Evolutionary conservation across 2,329 filamentous ascomycete species (phyloP).

Genomic region (Penicillium fuscoglaucum): DNA sequence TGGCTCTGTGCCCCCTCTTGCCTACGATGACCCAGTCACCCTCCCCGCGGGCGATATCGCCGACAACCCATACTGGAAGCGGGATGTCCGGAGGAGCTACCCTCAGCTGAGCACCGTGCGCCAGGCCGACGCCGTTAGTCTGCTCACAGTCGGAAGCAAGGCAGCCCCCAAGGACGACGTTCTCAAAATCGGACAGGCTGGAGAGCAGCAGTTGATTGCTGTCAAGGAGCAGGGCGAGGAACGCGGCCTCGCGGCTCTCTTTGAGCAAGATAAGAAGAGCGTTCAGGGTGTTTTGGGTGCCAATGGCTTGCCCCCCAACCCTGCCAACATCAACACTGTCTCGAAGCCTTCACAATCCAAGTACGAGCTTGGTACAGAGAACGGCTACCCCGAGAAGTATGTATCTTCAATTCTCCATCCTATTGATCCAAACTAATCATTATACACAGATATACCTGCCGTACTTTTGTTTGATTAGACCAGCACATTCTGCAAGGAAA

Average conservation of each 20-base stretch:
- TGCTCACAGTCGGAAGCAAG: slow-evolving; percentile 82
- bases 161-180: slow-evolving; percentile 76
- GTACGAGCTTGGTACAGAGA: slow-evolving; percentile 65
- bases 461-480: slow-evolving; percentile 45
- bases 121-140: slow-evolving; percentile 80
- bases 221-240: slow-evolving; percentile 73
- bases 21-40: slow-evolving; percentile 80
- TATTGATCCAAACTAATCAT: slow-evolving; percentile 19
- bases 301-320: slow-evolving; percentile 82
- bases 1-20: slow-evolving; percentile 66
- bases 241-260: slow-evolving; percentile 69
- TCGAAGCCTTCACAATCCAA: slow-evolving; percentile 43
- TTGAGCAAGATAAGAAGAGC: slow-evolving; percentile 64
- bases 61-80: slow-evolving; percentile 95
- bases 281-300: slow-evolving; percentile 66
- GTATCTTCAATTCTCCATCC: slow-evolving; percentile 41
- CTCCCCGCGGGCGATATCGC: slow-evolving; percentile 82
- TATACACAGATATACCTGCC: slow-evolving; percentile 46
- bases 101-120: slow-evolving; percentile 75
- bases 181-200: slow-evolving; percentile 70
- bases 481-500: slow-evolving; percentile 5
- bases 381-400: slow-evolving; percentile 70
- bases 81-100: slow-evolving; percentile 80
- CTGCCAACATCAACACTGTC: slow-evolving; percentile 64
- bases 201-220: slow-evolving; percentile 71